phyloP scores from a whole-genome alignment of 2,329 filamentous ascomycete genomes.

The Gliomastix tumulicola region DNA sequence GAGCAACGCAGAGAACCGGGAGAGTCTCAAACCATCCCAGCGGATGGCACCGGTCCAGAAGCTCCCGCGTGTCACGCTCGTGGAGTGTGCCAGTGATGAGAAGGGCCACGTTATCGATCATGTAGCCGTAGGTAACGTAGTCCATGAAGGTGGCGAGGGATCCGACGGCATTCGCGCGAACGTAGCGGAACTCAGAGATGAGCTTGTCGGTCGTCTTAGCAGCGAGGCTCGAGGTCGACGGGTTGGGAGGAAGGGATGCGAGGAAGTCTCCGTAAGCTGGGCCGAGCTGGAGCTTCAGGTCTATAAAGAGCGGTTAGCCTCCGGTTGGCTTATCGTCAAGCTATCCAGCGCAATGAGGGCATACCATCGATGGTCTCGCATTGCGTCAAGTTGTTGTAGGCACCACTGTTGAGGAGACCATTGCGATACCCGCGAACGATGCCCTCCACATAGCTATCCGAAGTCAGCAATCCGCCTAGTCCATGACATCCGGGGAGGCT shows the following conservation, averaged over 20 bases:
- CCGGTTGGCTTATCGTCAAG: too few species aligned
- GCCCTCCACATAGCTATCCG: slow-evolving; percentile 82
- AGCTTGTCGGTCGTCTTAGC: slow-evolving; percentile 97
- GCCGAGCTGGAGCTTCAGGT: slow-evolving; percentile 95
- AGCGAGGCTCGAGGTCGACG: slow-evolving; percentile 90
- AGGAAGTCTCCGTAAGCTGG: slow-evolving; percentile 98
- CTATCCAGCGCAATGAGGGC: too few species aligned
- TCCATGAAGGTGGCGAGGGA: slow-evolving; percentile 94
- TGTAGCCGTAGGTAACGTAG: slow-evolving; percentile 97
- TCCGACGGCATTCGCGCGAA: slow-evolving; percentile 88
- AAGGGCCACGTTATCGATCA: slow-evolving; percentile 99
- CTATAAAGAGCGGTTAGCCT: slow-evolving; percentile 50
- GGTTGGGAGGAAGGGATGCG: slow-evolving; percentile 86
- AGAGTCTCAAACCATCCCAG: slow-evolving; percentile 99
- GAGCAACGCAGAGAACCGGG: slow-evolving; percentile 94
- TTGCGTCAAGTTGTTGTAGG: slow-evolving; percentile 94
- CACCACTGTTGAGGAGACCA: slow-evolving; percentile 77
- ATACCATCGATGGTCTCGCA: slow-evolving; percentile 95
- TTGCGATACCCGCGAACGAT: slow-evolving; percentile 97
- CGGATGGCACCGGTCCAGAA: slow-evolving; percentile 92
- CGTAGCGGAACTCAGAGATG: slow-evolving; percentile 92
- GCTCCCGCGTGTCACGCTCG: slow-evolving; percentile 91
- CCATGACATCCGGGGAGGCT: slow-evolving; percentile 6
- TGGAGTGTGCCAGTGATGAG: slow-evolving; percentile 97
- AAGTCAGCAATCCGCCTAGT: slow-evolving; percentile 16